These are phyloP conservation scores for Lichtheimia corymbifera DNA, from an alignment of 371 early-diverging fungal genomes.

Conservation along the genomic window DNA sequence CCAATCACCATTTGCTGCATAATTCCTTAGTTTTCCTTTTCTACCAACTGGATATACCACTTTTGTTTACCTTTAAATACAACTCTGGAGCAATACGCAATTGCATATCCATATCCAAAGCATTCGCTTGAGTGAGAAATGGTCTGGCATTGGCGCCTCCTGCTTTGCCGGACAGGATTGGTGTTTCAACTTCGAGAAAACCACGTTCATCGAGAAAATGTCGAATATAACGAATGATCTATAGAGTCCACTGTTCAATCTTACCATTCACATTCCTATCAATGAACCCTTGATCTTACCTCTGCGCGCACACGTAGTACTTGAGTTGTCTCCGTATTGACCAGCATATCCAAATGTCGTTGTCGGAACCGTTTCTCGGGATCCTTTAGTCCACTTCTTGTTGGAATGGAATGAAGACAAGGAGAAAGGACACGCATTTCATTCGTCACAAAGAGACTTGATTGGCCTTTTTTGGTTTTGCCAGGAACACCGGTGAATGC, in stretches of 20 bases:
- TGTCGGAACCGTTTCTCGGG: slow-evolving; percentile 85
- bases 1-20: slow-evolving; percentile 88
- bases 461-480: slow-evolving; percentile 82
- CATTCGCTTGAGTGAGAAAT: slow-evolving; percentile 86
- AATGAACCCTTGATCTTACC: slow-evolving; percentile 19
- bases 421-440: slow-evolving; percentile 80
- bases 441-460: slow-evolving; percentile 70
- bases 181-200: slow-evolving; percentile 98
- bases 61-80: slow-evolving; percentile 74
- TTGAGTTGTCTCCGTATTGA: slow-evolving; percentile 69
- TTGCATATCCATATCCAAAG: slow-evolving; percentile 77
- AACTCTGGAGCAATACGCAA: slow-evolving; percentile 97
- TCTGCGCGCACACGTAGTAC: slow-evolving; percentile 59
- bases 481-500: slow-evolving; percentile 79
- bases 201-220: slow-evolving; percentile 74
- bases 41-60: not conserved
- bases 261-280: not conserved
- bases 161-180: slow-evolving; percentile 82
- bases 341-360: slow-evolving; percentile 88
- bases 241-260: not conserved
- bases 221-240: slow-evolving; percentile 78
- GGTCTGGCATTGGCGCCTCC: slow-evolving; percentile 98
- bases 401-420: slow-evolving; percentile 85
- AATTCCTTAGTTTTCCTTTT: not conserved
- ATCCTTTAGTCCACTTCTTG: slow-evolving; percentile 62